Conservation (phyloP, 306 rosid genomes). For the Vigna nakashimae region DNA sequence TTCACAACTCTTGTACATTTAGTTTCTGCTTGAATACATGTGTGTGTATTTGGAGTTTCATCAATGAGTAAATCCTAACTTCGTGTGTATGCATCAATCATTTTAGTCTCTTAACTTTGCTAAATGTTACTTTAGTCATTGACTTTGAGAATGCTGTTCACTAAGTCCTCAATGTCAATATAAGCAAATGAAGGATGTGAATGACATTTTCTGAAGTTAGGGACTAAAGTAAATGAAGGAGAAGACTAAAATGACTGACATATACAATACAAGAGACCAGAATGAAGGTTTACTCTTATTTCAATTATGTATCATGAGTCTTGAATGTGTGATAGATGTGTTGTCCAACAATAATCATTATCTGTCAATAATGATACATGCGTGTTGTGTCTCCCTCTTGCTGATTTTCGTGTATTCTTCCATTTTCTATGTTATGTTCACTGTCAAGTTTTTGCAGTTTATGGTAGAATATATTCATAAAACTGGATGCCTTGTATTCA, state of each 20-base stretch:
- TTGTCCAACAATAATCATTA: neutral
- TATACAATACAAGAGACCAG: neutral
- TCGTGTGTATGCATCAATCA: neutral
- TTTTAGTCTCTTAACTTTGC: conserved; percentile 5
- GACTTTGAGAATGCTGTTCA: neutral
- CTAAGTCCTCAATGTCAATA: neutral
- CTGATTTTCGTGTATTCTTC: conserved; percentile 34
- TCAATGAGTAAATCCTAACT: conserved; percentile 19
- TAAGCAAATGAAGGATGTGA: neutral
- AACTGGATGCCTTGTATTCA: conserved; percentile 41
- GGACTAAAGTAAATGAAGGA: neutral
- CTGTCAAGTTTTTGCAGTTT: conserved; percentile 35
- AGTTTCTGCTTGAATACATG: conserved; percentile 34
- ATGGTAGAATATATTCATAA: conserved; percentile 22
- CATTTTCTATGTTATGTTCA: conserved; percentile 28
- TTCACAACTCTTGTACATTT: conserved; percentile 61
- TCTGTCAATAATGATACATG: too few species aligned
- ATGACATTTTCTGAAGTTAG: neutral
- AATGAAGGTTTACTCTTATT: neutral
- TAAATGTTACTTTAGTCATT: neutral
- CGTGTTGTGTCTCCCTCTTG: conserved; percentile 33
- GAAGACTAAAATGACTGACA: neutral
- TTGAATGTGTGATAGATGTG: conserved; percentile 23
- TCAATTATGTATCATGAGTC: conserved; percentile 39
- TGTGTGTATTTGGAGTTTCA: conserved; percentile 24